Evolutionary conservation across 75 land plant genomes (phyloP), one percentile per base, ranked within the genome.

Genomic region (Adiantum capillusveneris): DNA sequence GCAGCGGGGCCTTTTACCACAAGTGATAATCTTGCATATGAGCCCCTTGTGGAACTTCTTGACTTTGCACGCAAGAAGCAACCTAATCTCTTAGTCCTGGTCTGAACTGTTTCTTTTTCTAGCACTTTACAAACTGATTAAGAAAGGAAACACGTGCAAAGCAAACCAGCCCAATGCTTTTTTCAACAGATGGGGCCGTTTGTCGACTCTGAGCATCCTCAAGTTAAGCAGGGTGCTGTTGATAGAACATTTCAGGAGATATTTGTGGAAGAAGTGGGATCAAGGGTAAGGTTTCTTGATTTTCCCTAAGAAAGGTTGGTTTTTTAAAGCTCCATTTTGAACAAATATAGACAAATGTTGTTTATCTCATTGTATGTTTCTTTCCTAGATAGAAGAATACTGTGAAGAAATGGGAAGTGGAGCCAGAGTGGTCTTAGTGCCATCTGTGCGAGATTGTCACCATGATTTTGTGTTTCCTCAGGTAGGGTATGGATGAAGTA

Each of bases 1-100:
- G 96, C 91, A 62, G 74, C 91, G 46, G 99, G 99, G n/a, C 99
- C 99, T 37, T 94, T 79, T 48, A 86, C 84, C 6, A 86, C 99
- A 50, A 81, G 69, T 60, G 99, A 89, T 63, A 94, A 94, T 67
- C 61, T 94, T 18, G 74, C 76, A 6, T 94, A 80, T 75, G 94
- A 94, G 67, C 99, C 99, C 43, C 64, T 94, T 14, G 36, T 48
- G 31, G 96, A 94, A 25, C 69, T 94, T 44, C 80, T 94, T 50
- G 64, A 79, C 1, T 84, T 84, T 79, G 83, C 87, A 43, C 71
- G 70, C 6, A 83, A 81, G 65, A 83, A 79, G 57, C 77, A 69
- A 31, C 85, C 93, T 14, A 88, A 89, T 53, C 53, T 89, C 39
- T 81, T 94, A n/a, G 14, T 77, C 45, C 41, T 94, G 55, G 72